Conservation (phyloP, 805 yeast genomes). For the Nakazawaea sp. region DNA sequence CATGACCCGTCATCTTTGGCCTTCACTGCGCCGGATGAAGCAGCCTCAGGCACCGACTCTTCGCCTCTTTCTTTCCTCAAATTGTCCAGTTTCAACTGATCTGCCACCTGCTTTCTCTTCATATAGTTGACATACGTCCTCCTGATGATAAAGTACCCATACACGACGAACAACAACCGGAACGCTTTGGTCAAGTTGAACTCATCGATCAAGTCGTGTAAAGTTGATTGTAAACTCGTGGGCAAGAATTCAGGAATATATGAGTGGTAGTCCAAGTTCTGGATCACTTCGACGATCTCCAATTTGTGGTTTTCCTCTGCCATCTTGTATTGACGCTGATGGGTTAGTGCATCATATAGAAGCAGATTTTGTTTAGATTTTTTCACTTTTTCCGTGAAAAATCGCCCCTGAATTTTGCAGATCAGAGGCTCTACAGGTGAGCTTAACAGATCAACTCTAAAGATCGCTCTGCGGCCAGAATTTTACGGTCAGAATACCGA, state of each 20-base stretch:
- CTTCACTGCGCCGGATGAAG: constrained; percentile 24
- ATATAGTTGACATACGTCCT: constrained; percentile 49
- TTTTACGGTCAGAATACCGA: too few relatives aligned
- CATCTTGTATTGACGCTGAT: constrained; percentile 1
- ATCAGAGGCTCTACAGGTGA: too few relatives aligned
- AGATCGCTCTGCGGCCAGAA: too few relatives aligned
- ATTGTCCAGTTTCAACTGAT: constrained; percentile 40
- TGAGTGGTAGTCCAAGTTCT: constrained; percentile 4
- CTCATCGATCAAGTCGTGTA: constrained; percentile 30
- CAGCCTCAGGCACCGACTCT: constrained; percentile 27
- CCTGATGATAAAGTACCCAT: constrained; percentile 57
- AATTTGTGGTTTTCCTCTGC: background rate
- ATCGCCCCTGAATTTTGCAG: too few relatives aligned
- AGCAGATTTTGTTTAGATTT: background rate
- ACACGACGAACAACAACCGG: constrained; percentile 43
- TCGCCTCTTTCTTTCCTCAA: constrained; percentile 31
- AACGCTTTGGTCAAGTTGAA: constrained; percentile 40
- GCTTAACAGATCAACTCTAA: too few relatives aligned
- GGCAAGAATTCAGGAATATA: constrained; percentile 9
- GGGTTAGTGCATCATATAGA: constrained; percentile 1
- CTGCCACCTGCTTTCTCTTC: constrained; percentile 43
- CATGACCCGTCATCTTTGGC: constrained; percentile 35
- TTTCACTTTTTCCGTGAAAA: background rate
- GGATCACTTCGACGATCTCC: background rate
- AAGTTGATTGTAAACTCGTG: constrained; percentile 21